A percentile compares a stretch with the other conserved stretches of the same genome.
These are phyloP conservation scores for Cicer cuneatum DNA, from an alignment of 306 rosid species.

Conservation along the genomic window DNA sequence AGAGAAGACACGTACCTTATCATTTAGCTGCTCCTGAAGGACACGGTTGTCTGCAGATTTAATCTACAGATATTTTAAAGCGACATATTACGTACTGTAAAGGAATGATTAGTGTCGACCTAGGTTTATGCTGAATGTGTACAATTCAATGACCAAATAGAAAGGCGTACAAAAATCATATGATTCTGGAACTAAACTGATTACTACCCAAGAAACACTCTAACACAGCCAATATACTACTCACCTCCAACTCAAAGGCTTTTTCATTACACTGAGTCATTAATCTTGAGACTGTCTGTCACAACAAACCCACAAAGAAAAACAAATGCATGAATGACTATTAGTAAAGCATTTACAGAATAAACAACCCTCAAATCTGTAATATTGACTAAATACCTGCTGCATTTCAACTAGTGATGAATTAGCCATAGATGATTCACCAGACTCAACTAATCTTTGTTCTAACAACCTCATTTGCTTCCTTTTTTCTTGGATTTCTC, in stretches of 20 bases:
- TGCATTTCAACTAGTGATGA: constrained; percentile 94
- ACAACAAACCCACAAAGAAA: constrained; percentile 46
- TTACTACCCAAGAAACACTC: constrained; percentile 42
- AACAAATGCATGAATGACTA: constrained; percentile 32
- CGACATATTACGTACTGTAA: constrained; percentile 15
- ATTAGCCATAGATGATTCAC: constrained; percentile 76
- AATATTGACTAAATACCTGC: constrained; percentile 66
- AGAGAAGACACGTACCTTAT: constrained; percentile 61
- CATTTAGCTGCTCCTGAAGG: constrained; percentile 91
- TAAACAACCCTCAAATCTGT: constrained; percentile 31
- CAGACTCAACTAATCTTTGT: constrained; percentile 79
- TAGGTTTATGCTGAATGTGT: constrained; percentile 20
- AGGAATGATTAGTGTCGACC: constrained; percentile 11
- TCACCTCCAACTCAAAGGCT: constrained; percentile 96
- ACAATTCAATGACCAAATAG: constrained; percentile 22
- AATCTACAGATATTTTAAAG: constrained; percentile 58
- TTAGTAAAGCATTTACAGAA: constrained; percentile 27
- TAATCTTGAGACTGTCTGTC: constrained; percentile 82
- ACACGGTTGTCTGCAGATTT: constrained; percentile 96
- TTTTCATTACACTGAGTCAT: constrained; percentile 91
- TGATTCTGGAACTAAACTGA: constrained; percentile 18
- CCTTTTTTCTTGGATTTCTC: constrained; percentile 88
- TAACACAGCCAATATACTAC: constrained; percentile 43
- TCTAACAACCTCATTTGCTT: constrained; percentile 88
- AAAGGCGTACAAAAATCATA: constrained; percentile 6